Evolutionary conservation across 1,139 yeast species (phyloP).

Genomic region (Taphrina betulina): DNA sequence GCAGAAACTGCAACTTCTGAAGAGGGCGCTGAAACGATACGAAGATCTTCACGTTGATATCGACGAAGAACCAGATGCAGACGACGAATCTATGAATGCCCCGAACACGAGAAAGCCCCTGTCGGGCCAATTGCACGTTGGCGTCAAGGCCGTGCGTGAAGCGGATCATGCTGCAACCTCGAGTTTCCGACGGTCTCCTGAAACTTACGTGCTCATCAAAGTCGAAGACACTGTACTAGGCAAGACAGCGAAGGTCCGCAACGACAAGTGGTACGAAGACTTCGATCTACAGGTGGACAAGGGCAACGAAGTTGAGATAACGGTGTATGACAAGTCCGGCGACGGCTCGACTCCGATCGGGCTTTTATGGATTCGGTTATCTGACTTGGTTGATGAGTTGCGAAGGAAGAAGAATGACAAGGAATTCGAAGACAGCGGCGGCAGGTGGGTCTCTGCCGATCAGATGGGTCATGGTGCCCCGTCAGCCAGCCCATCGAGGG

Average conservation of each 20-base stretch:
- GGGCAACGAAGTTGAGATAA: conserved; percentile 85
- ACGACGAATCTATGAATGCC: conserved; percentile 54
- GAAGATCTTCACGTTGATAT: conserved; percentile 79
- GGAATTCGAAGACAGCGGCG: conserved; percentile 66
- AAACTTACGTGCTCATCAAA: conserved; percentile 71
- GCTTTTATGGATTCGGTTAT: conserved; percentile 80
- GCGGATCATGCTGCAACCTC: conserved; percentile 85
- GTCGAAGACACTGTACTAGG: conserved; percentile 84
- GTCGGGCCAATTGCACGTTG: conserved; percentile 71
- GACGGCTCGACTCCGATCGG: conserved; percentile 81
- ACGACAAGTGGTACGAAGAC: conserved; percentile 81
- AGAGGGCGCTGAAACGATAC: conserved; percentile 79
- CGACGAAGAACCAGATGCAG: conserved; percentile 51
- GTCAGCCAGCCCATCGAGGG: conserved; percentile 15
- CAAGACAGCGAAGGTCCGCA: conserved; percentile 69
- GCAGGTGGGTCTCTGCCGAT: conserved; percentile 72
- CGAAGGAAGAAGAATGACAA: conserved; percentile 84
- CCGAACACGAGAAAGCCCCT: conserved; percentile 73
- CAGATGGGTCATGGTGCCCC: conserved; percentile 31
- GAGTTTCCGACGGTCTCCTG: conserved; percentile 72
- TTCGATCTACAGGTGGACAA: conserved; percentile 78
- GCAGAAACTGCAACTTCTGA: conserved; percentile 78
- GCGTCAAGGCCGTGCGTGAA: conserved; percentile 74
- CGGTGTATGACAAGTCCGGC: conserved; percentile 77
- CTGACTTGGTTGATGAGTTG: conserved; percentile 89